phyloP scores from a whole-genome alignment of 257 asterid genomes.

The Przewalskia tangutica region DNA sequence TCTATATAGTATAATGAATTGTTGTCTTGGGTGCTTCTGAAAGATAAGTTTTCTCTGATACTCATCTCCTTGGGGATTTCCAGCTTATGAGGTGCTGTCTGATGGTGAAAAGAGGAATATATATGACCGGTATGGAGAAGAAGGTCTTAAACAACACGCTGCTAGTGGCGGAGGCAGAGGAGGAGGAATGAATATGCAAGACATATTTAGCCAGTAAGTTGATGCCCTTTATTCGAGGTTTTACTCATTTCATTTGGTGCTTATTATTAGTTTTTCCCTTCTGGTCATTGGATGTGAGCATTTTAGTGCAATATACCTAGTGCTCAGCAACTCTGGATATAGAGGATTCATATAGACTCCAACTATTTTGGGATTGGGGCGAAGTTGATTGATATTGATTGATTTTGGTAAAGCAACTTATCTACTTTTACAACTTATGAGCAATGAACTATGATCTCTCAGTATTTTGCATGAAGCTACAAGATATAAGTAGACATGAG shows the following conservation, averaged over 20 bases:
- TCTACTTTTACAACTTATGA: neutral
- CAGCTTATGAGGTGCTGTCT: conserved; percentile 87
- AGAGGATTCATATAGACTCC: neutral
- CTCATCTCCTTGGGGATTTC: neutral
- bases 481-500: neutral
- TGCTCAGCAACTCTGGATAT: neutral
- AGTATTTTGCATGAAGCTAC: neutral
- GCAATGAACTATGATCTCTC: neutral
- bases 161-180: conserved; percentile 74
- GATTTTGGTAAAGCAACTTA: neutral
- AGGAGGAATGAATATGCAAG: conserved; percentile 80
- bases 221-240: neutral
- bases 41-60: neutral
- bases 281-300: neutral
- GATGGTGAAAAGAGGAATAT: conserved; percentile 79
- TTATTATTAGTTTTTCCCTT: neutral
- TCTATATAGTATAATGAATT: neutral
- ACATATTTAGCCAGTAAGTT: conserved; percentile 74
- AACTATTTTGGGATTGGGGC: neutral
- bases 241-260: neutral
- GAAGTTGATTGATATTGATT: neutral
- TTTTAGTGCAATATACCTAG: neutral
- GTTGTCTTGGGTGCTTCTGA: neutral
- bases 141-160: conserved; percentile 89
- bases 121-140: conserved; percentile 80